Evolutionary conservation across 2,329 filamentous ascomycete genomes (phyloP).

Genomic region (Coniochaeta sp.): DNA sequence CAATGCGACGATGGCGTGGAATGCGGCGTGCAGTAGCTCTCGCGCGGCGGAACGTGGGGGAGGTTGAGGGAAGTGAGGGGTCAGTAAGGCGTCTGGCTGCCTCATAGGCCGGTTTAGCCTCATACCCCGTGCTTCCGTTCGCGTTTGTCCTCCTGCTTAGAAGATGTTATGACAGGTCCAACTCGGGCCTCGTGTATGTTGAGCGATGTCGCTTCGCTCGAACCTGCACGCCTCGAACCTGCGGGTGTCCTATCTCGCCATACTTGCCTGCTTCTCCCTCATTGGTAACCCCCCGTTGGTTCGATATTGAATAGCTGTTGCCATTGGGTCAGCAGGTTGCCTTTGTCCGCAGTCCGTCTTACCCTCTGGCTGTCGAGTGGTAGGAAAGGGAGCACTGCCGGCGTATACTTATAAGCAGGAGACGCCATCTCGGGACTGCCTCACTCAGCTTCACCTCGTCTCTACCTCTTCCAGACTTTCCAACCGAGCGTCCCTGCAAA

Average conservation of each 20-base stretch:
- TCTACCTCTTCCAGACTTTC: too few species aligned
- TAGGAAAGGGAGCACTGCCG: background rate
- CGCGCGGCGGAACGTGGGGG: conserved; percentile 24
- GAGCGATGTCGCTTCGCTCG: conserved; percentile 4
- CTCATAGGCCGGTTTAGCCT: conserved; percentile 7
- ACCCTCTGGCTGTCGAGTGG: background rate
- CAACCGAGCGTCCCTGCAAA: too few species aligned
- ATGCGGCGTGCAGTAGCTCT: conserved; percentile 13
- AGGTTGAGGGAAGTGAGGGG: conserved; percentile 16
- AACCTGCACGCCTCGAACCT: background rate
- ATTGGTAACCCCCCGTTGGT: background rate
- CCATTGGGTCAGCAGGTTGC: background rate
- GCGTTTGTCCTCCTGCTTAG: background rate
- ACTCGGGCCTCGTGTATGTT: background rate
- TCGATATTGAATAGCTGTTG: background rate
- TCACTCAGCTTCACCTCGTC: too few species aligned
- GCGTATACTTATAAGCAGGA: conserved; percentile 8
- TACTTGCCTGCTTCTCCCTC: conserved; percentile 1
- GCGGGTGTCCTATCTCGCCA: background rate
- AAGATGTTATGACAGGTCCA: conserved; percentile 3
- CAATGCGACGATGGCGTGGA: conserved; percentile 2
- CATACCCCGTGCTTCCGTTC: background rate
- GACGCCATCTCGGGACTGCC: background rate
- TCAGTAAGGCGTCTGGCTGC: conserved; percentile 6
- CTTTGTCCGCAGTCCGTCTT: background rate